phyloP scores from a whole-genome alignment of 192 early-diverging fungal genomes.

The Linnemannia hyalina region DNA sequence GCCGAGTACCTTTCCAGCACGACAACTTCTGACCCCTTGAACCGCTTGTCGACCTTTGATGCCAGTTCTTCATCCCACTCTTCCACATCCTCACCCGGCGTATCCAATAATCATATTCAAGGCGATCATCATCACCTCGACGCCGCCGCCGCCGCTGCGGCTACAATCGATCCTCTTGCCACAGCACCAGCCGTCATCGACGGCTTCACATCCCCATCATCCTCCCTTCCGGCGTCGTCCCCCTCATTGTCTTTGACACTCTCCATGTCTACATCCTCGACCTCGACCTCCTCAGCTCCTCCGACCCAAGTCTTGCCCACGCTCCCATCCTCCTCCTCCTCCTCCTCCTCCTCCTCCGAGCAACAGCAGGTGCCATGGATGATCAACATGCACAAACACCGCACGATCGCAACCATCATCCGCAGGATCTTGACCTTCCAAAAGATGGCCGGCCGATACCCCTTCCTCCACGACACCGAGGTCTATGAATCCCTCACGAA shows the following conservation, averaged over 20 bases:
- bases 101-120: neutral
- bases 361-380: constrained; percentile 33
- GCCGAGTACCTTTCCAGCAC: neutral
- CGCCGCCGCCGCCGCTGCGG: neutral
- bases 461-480: constrained; percentile 58
- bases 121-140: neutral
- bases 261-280: neutral
- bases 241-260: neutral
- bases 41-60: neutral
- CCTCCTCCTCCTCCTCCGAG: neutral
- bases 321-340: neutral
- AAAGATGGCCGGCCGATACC: constrained; percentile 63
- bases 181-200: neutral
- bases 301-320: neutral
- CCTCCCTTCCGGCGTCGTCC: neutral
- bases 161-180: neutral
- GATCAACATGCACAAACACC: constrained; percentile 71
- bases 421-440: constrained; percentile 70
- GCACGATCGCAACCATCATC: constrained; percentile 68
- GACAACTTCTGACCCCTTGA: neutral
- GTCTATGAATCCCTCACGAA: constrained; percentile 48
- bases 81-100: neutral
- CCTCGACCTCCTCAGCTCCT: neutral
- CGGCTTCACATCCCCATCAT: neutral
- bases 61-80: neutral